Base-by-base conservation (phyloP, 169 alveolate genomes). In the Sarcocystis neurona region DNA sequence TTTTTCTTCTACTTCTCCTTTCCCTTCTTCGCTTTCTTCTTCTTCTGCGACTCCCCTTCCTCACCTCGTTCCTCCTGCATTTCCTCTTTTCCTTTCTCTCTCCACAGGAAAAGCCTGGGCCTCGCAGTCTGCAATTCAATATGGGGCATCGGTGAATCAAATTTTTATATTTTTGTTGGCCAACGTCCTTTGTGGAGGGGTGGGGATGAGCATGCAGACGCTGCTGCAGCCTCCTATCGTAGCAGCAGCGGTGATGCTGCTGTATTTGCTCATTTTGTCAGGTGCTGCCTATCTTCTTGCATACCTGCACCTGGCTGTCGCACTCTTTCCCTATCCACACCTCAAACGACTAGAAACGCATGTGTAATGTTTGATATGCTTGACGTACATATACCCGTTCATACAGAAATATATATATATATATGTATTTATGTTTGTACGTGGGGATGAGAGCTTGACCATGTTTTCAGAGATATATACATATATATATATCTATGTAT, bases 161-260 rank as follows among this genome's bases (percentile, higher is more conserved):
- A 72, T 72, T 18, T 37, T 72, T 18, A 72, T 72, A 27, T 72
- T 72, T 39, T 43, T 72, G 58, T 4, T 72, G 23, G 82, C 82
- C 34, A 72, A 72, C 34, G 58, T 72, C 58, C 47, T 72, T 27
- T 72, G 58, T 10, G 82, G 82, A 2, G 18, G 34, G 82, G 46
- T 2, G n/a, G 82, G 82, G 12, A 6, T 72, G 47, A 41, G 82
- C 32, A 2, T 72, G 34, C 5, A 72, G 5, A 34, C 58, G n/a
- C 82, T 72, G 34, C 82, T 72, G 20, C 34, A 39, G 6, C 23
- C 82, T 1, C 82, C 82, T 37, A 10, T 37, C 39, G 23, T 72
- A 30, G 82, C 82, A 27, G 20, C 41, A 2, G 3, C 39, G 20
- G 34, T 72, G 47, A 47, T 72, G 34, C 12, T 39, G 20, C 56